phyloP scores from a whole-genome alignment of 1,284 basidiomycete genomes.

The Microbotryum violaceum region DNA sequence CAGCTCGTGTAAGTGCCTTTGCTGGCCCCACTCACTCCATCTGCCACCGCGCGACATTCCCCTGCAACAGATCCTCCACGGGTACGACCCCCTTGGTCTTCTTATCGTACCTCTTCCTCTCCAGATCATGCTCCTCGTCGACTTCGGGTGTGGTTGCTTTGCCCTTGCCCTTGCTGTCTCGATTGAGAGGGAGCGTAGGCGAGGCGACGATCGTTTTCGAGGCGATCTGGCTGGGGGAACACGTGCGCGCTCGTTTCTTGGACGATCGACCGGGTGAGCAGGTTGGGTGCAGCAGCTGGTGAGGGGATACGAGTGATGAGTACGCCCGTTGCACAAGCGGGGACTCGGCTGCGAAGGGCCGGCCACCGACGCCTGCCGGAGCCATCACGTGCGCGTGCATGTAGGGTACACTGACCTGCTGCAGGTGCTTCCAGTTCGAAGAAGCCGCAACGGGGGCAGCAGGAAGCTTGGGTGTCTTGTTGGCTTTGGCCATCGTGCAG shows the following conservation, averaged over 20 bases:
- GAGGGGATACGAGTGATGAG: not conserved
- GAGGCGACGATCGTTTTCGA: conserved; percentile 5
- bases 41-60: conserved; percentile 22
- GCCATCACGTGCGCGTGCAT: too few species aligned
- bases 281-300: conserved; percentile 19
- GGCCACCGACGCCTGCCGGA: not conserved
- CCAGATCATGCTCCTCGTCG: not conserved
- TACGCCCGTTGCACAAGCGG: not conserved
- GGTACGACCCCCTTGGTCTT: conserved; percentile 15
- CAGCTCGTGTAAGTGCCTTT: too few species aligned
- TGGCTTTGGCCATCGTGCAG: too few species aligned
- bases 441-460: conserved; percentile 7
- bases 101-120: not conserved
- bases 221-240: not conserved
- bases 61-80: conserved; percentile 21
- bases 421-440: conserved; percentile 28
- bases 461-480: not conserved
- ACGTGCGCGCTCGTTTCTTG: conserved; percentile 11
- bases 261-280: not conserved
- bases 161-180: conserved; percentile 15
- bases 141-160: conserved; percentile 1
- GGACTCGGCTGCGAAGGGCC: not conserved
- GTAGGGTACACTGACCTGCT: conserved; percentile 5
- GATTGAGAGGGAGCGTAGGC: not conserved
- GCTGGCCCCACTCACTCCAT: conserved; percentile 16